A percentile compares a stretch with the other conserved stretches of the same genome.
These are phyloP conservation scores for Neurospora sp. DNA, from an alignment of 495 filamentous ascomycete genomes.

Conservation along the genomic window DNA sequence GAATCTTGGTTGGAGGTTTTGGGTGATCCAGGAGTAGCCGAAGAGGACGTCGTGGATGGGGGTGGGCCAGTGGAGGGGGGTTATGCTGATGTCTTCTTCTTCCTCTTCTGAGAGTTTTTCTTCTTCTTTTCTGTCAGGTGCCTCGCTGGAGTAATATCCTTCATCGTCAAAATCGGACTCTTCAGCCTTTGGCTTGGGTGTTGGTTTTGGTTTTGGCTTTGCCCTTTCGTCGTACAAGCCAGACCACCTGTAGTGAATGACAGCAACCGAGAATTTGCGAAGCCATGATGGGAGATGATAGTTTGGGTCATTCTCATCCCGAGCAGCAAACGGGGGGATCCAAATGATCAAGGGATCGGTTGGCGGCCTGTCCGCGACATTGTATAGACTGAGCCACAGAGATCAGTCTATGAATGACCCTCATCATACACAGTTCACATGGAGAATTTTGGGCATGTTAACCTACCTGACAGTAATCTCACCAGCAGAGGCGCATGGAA, in stretches of 20 bases:
- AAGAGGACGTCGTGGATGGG: constrained; percentile 38
- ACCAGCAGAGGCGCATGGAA: constrained; percentile 15
- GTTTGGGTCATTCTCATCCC: neutral
- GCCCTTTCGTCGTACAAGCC: neutral
- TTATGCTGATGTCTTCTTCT: neutral
- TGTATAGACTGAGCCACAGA: constrained; percentile 18
- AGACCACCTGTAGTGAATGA: constrained; percentile 35
- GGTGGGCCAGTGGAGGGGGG: constrained; percentile 31
- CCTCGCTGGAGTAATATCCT: neutral
- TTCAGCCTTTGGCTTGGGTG: neutral
- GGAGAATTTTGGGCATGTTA: neutral
- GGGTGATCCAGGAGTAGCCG: constrained; percentile 35
- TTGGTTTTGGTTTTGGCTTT: neutral
- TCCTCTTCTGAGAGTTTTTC: neutral
- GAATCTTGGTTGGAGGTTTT: constrained; percentile 20
- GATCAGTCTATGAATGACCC: neutral
- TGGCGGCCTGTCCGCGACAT: constrained; percentile 16
- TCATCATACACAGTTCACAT: neutral
- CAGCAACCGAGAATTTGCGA: constrained; percentile 20
- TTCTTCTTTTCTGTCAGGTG: neutral
- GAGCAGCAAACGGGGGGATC: constrained; percentile 23
- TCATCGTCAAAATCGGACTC: neutral
- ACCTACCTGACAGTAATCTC: constrained; percentile 17
- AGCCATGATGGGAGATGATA: constrained; percentile 24
- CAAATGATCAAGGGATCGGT: constrained; percentile 24